Evolutionary conservation across 495 filamentous ascomycete genomes (phyloP).

Genomic region (Annulohypoxylon nitens): DNA sequence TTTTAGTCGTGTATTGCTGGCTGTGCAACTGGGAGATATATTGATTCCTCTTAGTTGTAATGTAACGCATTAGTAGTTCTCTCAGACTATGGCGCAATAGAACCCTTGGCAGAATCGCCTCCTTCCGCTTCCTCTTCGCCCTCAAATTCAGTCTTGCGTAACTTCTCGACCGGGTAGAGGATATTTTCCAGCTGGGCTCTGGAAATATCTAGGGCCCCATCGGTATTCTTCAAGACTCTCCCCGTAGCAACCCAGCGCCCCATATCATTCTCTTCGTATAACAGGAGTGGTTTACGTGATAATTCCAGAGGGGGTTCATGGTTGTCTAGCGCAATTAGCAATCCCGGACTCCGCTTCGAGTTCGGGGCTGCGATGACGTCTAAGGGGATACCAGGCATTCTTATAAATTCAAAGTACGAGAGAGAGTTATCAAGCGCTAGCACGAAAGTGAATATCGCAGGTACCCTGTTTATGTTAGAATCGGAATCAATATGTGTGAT

Average conservation of each 20-base stretch:
- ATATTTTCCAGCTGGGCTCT: constrained; percentile 65
- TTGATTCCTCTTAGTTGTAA: neutral
- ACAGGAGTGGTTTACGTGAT: constrained; percentile 22
- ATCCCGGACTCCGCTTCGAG: constrained; percentile 45
- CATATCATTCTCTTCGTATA: constrained; percentile 39
- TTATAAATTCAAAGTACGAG: constrained; percentile 59
- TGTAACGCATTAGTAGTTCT: neutral
- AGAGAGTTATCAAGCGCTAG: constrained; percentile 60
- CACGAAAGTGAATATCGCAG: constrained; percentile 70
- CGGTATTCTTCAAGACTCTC: constrained; percentile 35
- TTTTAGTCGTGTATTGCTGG: neutral
- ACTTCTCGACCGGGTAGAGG: constrained; percentile 77
- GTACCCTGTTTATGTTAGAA: constrained; percentile 60
- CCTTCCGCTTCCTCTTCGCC: constrained; percentile 50
- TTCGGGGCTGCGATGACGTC: constrained; percentile 59
- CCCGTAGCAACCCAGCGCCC: constrained; percentile 26
- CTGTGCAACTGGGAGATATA: neutral
- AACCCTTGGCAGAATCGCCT: constrained; percentile 25
- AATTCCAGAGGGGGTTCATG: constrained; percentile 4
- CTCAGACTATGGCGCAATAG: constrained; percentile 7
- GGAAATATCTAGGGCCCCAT: constrained; percentile 48
- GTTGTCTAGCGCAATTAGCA: constrained; percentile 71
- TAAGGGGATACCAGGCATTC: constrained; percentile 71
- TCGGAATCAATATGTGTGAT: neutral
- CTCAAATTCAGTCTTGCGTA: constrained; percentile 76